Conservation (phyloP, 257 asterid species). For the Knoxia roxburghii region DNA sequence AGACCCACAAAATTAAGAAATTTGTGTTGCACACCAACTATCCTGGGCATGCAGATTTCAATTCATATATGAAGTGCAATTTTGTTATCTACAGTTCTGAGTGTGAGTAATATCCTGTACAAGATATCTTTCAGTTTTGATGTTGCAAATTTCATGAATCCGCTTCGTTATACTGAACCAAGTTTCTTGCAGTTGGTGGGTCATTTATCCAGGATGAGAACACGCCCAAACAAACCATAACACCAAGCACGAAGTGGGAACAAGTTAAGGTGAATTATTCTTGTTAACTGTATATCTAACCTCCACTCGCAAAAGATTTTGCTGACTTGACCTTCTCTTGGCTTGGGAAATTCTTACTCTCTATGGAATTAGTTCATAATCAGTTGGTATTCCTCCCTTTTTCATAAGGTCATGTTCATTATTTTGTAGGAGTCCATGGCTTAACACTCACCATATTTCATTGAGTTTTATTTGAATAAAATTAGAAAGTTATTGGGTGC, state of each 20-base stretch:
- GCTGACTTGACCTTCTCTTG: too few species aligned
- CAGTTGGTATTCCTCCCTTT: not conserved
- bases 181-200: slow-evolving; percentile 39
- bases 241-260: slow-evolving; percentile 76
- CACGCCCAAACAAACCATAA: slow-evolving; percentile 37
- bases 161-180: not conserved
- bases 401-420: not conserved
- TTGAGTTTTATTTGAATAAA: not conserved
- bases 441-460: not conserved
- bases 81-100: slow-evolving; percentile 51
- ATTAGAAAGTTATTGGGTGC: not conserved
- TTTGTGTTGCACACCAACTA: slow-evolving; percentile 81
- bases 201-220: slow-evolving; percentile 40
- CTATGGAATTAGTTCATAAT: not conserved
- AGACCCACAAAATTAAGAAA: slow-evolving; percentile 76
- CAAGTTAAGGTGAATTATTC: slow-evolving; percentile 60
- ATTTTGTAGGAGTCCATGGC: not conserved
- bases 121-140: not conserved
- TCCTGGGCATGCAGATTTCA: slow-evolving; percentile 92
- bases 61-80: slow-evolving; percentile 80
- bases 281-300: not conserved
- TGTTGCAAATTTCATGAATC: not conserved
- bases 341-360: not conserved
- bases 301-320: too few species aligned
- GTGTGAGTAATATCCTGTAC: slow-evolving; percentile 30